Percentiles rank a stretch among this genome's conserved stretches.
Conservation (phyloP, 192 early-diverging fungal genomes). For the Radiomyces spectabilis region DNA sequence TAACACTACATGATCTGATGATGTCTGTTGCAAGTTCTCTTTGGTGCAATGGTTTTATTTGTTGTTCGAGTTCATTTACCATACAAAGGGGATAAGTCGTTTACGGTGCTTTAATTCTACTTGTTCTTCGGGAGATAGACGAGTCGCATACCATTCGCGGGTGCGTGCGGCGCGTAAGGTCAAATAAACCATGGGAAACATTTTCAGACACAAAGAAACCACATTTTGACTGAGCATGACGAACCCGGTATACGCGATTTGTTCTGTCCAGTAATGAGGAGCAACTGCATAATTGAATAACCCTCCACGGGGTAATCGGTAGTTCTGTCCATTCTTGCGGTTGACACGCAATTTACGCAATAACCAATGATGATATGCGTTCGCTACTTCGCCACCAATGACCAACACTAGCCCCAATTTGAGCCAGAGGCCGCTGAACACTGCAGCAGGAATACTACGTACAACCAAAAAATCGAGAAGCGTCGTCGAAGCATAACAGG, state of each 20-base stretch:
- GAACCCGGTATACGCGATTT: background rate
- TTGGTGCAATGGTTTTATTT: no score
- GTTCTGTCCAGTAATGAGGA: conserved; percentile 4
- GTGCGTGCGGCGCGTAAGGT: background rate
- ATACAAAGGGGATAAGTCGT: conserved; percentile 2
- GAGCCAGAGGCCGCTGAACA: background rate
- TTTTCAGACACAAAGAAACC: background rate
- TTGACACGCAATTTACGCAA: background rate
- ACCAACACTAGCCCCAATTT: background rate
- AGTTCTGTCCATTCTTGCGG: background rate
- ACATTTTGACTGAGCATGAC: conserved; percentile 4
- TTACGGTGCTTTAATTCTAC: background rate
- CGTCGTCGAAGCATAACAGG: background rate
- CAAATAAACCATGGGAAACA: conserved; percentile 4
- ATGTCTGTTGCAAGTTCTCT: no score
- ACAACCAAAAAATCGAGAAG: conserved; percentile 2
- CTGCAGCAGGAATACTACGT: background rate
- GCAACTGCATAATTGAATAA: background rate
- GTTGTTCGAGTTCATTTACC: no score
- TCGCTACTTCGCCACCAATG: background rate
- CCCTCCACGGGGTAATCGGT: background rate
- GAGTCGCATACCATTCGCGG: background rate
- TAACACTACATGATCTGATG: no score
- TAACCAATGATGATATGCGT: conserved; percentile 1
- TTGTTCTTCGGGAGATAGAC: background rate